phyloP scores from a whole-genome alignment of 805 yeast species.

The Hanseniaspora guilliermondii region DNA sequence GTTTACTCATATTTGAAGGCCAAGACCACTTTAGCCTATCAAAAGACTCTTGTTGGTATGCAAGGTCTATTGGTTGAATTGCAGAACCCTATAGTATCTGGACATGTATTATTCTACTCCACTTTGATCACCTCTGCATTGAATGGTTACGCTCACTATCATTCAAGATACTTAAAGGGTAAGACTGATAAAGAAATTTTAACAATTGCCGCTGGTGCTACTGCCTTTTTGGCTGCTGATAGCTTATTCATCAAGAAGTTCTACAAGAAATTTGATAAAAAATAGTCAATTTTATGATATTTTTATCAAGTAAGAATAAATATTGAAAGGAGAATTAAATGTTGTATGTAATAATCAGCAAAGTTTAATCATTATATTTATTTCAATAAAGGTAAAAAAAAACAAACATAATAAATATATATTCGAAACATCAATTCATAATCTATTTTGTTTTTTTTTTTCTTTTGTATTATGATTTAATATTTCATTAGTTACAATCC shows the following conservation, averaged over 20 bases:
- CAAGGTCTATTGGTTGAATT: constrained; percentile 30
- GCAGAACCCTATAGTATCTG: constrained; percentile 49
- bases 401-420: background rate
- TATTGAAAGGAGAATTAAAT: no score
- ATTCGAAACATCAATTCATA: background rate
- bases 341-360: no score
- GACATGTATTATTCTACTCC: constrained; percentile 39
- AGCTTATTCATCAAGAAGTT: constrained; percentile 41
- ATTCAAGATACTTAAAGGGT: constrained; percentile 33
- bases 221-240: constrained; percentile 45
- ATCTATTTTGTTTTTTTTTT: background rate
- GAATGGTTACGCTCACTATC: constrained; percentile 39
- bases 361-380: no score
- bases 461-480: no score
- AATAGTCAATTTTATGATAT: constrained; percentile 17
- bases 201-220: constrained; percentile 39
- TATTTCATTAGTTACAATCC: no score
- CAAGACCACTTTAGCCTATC: constrained; percentile 1
- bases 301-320: no score
- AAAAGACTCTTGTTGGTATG: constrained; percentile 9
- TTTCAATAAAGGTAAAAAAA: no score
- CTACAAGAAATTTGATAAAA: constrained; percentile 44
- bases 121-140: constrained; percentile 39
- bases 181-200: constrained; percentile 37
- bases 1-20: background rate